A percentile compares a stretch with the other conserved stretches of the same genome.
Conservation (phyloP, 2,329 filamentous ascomycete genomes). For the Microdochium paspali region DNA sequence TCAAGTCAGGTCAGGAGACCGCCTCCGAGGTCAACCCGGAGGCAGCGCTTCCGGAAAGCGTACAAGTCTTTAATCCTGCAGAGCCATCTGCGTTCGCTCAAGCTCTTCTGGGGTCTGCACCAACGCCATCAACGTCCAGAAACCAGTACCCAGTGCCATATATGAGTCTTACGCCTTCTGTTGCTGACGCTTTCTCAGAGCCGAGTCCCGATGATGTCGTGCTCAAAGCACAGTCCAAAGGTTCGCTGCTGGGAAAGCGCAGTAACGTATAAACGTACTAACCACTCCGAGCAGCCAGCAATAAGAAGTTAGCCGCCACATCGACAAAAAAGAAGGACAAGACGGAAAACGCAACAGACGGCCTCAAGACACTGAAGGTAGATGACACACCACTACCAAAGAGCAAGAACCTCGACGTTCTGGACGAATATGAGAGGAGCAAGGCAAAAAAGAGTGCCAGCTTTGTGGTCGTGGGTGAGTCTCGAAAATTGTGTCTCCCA, state of each 20-base stretch:
- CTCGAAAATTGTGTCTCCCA: not conserved
- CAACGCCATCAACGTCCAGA: conserved; percentile 13
- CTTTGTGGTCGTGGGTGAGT: conserved; percentile 83
- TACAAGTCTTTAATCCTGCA: not conserved
- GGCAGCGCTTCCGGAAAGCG: conserved; percentile 1
- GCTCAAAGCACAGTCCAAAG: conserved; percentile 78
- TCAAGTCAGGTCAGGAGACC: too few species aligned
- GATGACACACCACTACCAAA: conserved; percentile 47
- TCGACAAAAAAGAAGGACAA: conserved; percentile 31
- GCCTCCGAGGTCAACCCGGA: not conserved
- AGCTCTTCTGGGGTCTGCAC: conserved; percentile 28
- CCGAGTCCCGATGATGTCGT: conserved; percentile 91
- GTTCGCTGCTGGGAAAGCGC: conserved; percentile 54
- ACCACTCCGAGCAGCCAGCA: conserved; percentile 40
- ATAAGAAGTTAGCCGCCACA: conserved; percentile 26
- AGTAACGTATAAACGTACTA: conserved; percentile 42
- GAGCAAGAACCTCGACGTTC: conserved; percentile 76
- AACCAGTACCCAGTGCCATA: conserved; percentile 37
- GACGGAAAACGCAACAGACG: conserved; percentile 16
- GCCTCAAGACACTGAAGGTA: conserved; percentile 31
- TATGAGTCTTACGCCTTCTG: conserved; percentile 35
- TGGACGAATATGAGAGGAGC: conserved; percentile 69
- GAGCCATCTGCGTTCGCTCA: conserved; percentile 47
- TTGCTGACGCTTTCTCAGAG: conserved; percentile 61
- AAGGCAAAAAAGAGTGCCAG: conserved; percentile 73